Conservation (phyloP, 108 stramenopile genomes). For the Cyclotella atomus region DNA sequence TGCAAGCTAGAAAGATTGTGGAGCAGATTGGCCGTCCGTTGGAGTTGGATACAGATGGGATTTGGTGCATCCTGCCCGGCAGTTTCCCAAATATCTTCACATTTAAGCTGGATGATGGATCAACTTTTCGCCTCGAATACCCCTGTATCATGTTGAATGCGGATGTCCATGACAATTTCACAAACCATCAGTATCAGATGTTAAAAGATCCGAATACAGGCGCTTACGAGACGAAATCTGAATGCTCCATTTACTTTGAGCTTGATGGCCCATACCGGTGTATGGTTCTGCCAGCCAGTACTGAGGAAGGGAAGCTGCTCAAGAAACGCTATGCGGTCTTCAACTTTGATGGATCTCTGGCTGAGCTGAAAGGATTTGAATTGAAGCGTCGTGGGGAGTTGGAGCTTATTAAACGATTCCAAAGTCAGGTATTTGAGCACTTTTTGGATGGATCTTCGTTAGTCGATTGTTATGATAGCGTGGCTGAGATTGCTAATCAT, state of each 20-base stretch:
- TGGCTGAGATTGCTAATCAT: conserved; percentile 96
- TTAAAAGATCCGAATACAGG: conserved; percentile 83
- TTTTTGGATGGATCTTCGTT: conserved; percentile 93
- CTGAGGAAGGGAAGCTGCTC: conserved; percentile 98
- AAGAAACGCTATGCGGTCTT: conserved; percentile 99
- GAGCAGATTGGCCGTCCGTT: conserved; percentile 98
- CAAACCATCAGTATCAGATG: conserved; percentile 98
- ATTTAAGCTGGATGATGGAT: conserved; percentile 79
- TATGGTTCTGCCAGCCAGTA: conserved; percentile 98
- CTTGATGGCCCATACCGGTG: conserved; percentile 99
- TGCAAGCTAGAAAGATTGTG: conserved; percentile 93
- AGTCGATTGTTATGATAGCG: conserved; percentile 93
- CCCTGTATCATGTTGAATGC: conserved; percentile 99
- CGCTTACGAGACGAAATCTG: conserved; percentile 90
- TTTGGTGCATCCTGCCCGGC: conserved; percentile 99
- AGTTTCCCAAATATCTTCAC: conserved; percentile 95
- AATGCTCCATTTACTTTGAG: conserved; percentile 99
- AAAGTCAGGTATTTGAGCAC: conserved; percentile 96
- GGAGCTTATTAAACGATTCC: conserved; percentile 99
- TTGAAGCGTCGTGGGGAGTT: conserved; percentile 99
- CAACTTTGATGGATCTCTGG: conserved; percentile 97
- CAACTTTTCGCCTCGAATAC: conserved; percentile 89
- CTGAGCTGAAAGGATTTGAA: conserved; percentile 99
- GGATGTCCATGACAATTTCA: conserved; percentile 97
- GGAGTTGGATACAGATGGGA: conserved; percentile 99